Conservation (phyloP, 2,329 filamentous ascomycete species). For the Colletotrichum phormii region DNA sequence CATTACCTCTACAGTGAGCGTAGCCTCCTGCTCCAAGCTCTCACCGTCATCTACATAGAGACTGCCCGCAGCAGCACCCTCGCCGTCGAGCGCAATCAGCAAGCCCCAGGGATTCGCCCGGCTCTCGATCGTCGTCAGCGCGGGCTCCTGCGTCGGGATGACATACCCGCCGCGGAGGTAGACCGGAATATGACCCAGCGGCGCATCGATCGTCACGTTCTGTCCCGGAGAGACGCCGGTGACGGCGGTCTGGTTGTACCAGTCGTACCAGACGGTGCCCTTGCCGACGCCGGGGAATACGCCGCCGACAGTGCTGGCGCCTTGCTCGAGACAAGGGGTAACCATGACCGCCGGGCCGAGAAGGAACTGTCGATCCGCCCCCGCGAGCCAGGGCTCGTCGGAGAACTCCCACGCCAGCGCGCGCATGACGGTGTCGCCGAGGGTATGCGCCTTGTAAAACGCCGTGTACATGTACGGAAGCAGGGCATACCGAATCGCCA, state of each 20-base stretch:
- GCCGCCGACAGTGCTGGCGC: conserved; percentile 70
- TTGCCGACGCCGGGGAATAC: conserved; percentile 71
- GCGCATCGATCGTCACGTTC: conserved; percentile 37
- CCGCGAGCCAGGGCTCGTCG: conserved; percentile 74
- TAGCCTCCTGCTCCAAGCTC: conserved; percentile 61
- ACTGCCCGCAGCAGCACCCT: conserved; percentile 67
- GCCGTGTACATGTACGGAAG: conserved; percentile 83
- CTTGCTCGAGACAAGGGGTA: conserved; percentile 74
- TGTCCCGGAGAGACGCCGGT: conserved; percentile 51
- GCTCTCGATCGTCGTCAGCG: conserved; percentile 72
- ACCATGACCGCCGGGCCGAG: conserved; percentile 75
- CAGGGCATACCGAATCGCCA: conserved; percentile 77
- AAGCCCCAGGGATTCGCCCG: conserved; percentile 75
- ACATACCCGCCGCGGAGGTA: conserved; percentile 76
- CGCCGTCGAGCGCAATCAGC: conserved; percentile 68
- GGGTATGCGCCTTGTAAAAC: conserved; percentile 73
- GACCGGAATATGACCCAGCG: conserved; percentile 70
- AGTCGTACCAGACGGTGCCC: conserved; percentile 78
- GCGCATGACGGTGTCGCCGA: conserved; percentile 77
- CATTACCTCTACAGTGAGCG: conserved; percentile 62
- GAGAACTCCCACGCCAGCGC: conserved; percentile 82
- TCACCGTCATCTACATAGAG: conserved; percentile 83
- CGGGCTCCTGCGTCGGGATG: conserved; percentile 75
- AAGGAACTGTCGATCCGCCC: conserved; percentile 78
- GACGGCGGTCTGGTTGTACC: conserved; percentile 75